A percentile compares a stretch with the other conserved stretches of the same genome.
phyloP scores from a whole-genome alignment of 306 rosid genomes.

The Albizia julibrissin region DNA sequence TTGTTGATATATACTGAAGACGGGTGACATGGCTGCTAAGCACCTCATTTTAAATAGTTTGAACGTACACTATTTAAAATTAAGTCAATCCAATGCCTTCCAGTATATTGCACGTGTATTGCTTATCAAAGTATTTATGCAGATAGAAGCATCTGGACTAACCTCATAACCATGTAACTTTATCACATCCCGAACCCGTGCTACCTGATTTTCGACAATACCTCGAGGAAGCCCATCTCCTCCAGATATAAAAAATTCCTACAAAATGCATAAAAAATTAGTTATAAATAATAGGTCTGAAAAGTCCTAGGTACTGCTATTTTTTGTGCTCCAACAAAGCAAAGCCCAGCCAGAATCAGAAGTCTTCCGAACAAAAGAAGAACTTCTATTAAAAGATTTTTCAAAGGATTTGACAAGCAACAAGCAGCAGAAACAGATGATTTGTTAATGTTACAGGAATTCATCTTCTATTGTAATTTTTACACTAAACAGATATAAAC shows the following conservation, averaged over 20 bases:
- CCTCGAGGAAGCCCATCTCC: constrained; percentile 99
- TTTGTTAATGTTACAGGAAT: neutral
- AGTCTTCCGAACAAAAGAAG: constrained; percentile 2
- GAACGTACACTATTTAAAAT: neutral
- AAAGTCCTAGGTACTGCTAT: neutral
- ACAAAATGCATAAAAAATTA: constrained; percentile 21
- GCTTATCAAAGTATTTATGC: constrained; percentile 23
- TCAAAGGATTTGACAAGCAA: neutral
- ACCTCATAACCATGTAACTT: constrained; percentile 88
- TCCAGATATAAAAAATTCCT: constrained; percentile 98
- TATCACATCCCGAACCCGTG: constrained; percentile 72
- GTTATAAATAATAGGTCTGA: neutral
- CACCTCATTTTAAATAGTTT: too few relatives aligned
- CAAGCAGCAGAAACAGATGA: neutral
- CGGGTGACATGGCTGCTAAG: neutral
- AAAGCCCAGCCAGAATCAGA: neutral
- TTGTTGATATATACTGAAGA: neutral
- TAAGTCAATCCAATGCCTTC: too few relatives aligned
- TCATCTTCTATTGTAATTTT: neutral
- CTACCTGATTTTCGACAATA: constrained; percentile 94
- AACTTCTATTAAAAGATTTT: neutral
- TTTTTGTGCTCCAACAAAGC: neutral
- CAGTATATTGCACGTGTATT: neutral
- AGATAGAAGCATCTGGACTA: constrained; percentile 39
- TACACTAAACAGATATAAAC: neutral